A percentile compares a stretch with the other conserved stretches of the same genome.
phyloP scores from a whole-genome alignment of 2,329 filamentous ascomycete genomes.

The Ilyonectria mors-panacis region DNA sequence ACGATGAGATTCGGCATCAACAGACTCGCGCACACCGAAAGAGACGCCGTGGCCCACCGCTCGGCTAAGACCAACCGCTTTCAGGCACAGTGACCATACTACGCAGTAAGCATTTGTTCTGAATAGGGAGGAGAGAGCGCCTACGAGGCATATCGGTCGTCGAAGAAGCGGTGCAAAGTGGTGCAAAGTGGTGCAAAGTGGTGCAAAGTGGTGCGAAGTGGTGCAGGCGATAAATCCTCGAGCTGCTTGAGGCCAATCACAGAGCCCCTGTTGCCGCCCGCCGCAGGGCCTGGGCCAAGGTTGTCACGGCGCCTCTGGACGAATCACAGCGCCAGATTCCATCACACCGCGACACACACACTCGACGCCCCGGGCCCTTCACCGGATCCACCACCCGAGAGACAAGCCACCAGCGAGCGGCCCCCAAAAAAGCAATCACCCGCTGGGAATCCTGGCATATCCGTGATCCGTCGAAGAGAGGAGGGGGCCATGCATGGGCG shows the following conservation, averaged over 20 bases:
- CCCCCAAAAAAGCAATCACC: slow-evolving; percentile 33
- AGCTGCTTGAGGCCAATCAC: slow-evolving; percentile 37
- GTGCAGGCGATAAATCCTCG: slow-evolving; percentile 14
- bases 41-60: slow-evolving; percentile 8
- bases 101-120: neutral
- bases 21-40: neutral
- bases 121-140: neutral
- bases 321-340: slow-evolving; percentile 40
- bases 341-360: slow-evolving; percentile 33
- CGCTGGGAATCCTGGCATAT: slow-evolving; percentile 6
- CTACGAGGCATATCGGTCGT: slow-evolving; percentile 6
- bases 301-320: slow-evolving; percentile 37
- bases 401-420: slow-evolving; percentile 35
- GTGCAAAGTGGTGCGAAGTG: slow-evolving; percentile 4
- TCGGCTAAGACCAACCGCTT: neutral
- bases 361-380: slow-evolving; percentile 4
- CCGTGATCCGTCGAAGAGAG: neutral
- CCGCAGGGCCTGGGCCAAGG: slow-evolving; percentile 29
- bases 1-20: slow-evolving; percentile 19
- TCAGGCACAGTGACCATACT: neutral
- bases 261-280: slow-evolving; percentile 44
- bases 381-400: slow-evolving; percentile 23
- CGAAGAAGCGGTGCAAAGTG: slow-evolving; percentile 20
- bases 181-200: slow-evolving; percentile 3
- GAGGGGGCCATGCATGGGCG: slow-evolving; percentile 12